Conservation (phyloP, 2,329 filamentous ascomycete genomes). For the Microsporum canis region DNA sequence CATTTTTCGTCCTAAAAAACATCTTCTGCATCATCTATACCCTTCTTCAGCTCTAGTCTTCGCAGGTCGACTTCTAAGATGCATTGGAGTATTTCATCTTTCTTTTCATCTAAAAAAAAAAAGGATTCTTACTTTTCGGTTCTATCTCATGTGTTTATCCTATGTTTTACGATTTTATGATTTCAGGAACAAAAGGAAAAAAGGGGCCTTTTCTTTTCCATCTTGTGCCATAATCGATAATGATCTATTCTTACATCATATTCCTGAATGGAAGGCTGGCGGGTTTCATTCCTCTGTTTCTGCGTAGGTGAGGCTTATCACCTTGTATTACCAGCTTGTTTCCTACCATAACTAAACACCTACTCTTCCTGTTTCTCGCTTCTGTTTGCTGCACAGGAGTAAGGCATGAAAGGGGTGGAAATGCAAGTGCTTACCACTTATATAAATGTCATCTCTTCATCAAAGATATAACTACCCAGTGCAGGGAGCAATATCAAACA, state of each 20-base stretch:
- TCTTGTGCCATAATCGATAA: background rate
- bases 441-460: background rate
- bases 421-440: background rate
- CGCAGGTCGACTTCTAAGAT: background rate
- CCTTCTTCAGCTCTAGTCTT: background rate
- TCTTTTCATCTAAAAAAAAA: background rate
- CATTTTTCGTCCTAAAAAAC: background rate
- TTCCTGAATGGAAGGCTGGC: background rate
- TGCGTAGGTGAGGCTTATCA: background rate
- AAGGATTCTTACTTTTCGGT: background rate
- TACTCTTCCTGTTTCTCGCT: background rate
- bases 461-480: no score
- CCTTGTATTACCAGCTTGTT: background rate
- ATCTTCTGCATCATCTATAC: background rate
- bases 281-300: background rate
- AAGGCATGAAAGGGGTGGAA: background rate
- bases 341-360: background rate
- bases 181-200: background rate
- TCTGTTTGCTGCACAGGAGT: background rate
- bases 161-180: background rate
- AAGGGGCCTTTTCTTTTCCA: background rate
- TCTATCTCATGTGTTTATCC: background rate
- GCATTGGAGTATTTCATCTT: constrained; percentile 3
- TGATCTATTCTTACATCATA: background rate
- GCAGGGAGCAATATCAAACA: no score